Evolutionary conservation across 2,329 filamentous ascomycete species (phyloP).

Genomic region (Alternaria longipes): DNA sequence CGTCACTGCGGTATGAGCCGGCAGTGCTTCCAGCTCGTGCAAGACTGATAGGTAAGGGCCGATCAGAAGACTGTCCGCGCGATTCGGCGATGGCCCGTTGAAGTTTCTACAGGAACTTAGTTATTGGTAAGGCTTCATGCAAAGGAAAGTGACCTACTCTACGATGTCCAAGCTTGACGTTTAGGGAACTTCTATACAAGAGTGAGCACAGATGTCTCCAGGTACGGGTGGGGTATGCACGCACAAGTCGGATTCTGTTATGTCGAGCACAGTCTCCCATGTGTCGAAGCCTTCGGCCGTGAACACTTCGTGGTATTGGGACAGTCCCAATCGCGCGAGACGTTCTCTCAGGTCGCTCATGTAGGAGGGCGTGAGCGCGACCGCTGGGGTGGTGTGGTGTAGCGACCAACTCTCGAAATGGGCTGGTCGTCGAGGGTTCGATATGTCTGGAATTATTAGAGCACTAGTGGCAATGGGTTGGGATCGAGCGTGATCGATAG

Average conservation of each 20-base stretch:
- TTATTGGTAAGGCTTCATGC: background rate
- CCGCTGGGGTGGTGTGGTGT: constrained; percentile 15
- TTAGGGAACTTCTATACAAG: constrained; percentile 70
- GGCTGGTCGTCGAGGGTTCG: constrained; percentile 37
- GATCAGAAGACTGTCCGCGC: constrained; percentile 61
- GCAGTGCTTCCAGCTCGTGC: constrained; percentile 63
- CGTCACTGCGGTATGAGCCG: constrained; percentile 64
- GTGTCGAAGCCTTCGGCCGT: constrained; percentile 83
- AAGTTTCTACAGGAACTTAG: constrained; percentile 68
- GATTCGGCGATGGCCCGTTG: constrained; percentile 82
- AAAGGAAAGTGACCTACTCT: constrained; percentile 64
- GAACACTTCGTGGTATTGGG: constrained; percentile 78
- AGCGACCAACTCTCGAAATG: constrained; percentile 9
- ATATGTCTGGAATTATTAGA: constrained; percentile 58
- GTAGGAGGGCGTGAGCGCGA: constrained; percentile 37
- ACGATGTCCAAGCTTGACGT: constrained; percentile 82
- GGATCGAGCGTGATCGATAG: constrained; percentile 13
- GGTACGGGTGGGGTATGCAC: constrained; percentile 39
- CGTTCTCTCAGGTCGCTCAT: constrained; percentile 73
- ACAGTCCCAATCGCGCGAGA: constrained; percentile 78
- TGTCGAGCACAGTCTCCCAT: constrained; percentile 84
- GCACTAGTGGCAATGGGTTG: constrained; percentile 31
- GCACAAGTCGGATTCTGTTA: constrained; percentile 84
- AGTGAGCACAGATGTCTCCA: constrained; percentile 20
- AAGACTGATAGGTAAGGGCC: constrained; percentile 49